These are phyloP conservation scores for Fonsecaea multimorphosa DNA, from an alignment of 2,329 filamentous ascomycete species.

Conservation along the genomic window DNA sequence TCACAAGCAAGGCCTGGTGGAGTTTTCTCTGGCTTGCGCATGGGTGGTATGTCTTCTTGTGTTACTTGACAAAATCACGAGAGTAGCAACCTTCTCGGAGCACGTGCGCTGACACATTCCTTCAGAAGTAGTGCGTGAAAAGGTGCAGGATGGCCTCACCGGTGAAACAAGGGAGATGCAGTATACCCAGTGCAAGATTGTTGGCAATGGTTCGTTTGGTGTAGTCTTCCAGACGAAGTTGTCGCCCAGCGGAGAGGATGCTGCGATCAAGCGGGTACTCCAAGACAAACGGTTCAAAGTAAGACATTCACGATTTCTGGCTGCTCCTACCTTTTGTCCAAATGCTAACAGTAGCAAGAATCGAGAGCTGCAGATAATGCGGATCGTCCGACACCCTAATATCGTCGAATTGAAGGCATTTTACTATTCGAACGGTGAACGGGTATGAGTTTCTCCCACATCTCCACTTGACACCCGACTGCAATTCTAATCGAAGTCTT, in stretches of 20 bases:
- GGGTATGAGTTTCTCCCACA: constrained; percentile 65
- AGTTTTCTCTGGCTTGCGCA: constrained; percentile 86
- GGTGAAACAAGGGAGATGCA: constrained; percentile 96
- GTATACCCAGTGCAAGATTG: constrained; percentile 99
- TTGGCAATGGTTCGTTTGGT: constrained; percentile 97
- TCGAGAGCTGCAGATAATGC: constrained; percentile 98
- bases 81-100: constrained; percentile 12
- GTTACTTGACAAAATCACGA: constrained; percentile 34
- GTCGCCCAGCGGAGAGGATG: constrained; percentile 96
- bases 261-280: constrained; percentile 97
- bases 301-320: constrained; percentile 38
- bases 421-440: constrained; percentile 98
- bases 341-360: constrained; percentile 68
- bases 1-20: constrained; percentile 83
- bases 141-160: constrained; percentile 96
- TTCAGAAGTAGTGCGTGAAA: constrained; percentile 94
- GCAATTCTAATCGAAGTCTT: not conserved
- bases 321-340: not conserved
- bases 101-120: constrained; percentile 40
- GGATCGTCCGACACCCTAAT: constrained; percentile 97
- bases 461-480: not conserved
- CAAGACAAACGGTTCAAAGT: constrained; percentile 99
- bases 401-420: constrained; percentile 99
- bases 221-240: constrained; percentile 99
- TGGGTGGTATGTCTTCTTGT: constrained; percentile 80